A percentile compares a stretch with the other conserved stretches of the same genome.
Evolutionary conservation across 169 alveolate genomes (phyloP).

Genomic region (Gregarina niphandrodes): DNA sequence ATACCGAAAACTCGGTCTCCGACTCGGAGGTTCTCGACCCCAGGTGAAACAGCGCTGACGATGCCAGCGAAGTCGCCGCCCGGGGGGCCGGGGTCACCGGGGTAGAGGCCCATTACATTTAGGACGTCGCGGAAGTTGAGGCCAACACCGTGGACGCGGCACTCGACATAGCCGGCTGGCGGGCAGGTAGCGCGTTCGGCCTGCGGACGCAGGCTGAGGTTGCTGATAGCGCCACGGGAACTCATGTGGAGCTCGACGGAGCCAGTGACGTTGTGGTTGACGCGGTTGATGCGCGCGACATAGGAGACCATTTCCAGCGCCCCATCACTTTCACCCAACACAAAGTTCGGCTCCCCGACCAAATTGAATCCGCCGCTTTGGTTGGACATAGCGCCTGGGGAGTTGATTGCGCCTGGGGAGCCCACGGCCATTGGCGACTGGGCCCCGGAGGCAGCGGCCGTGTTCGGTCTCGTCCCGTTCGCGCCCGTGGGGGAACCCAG

Average conservation of each 20-base stretch:
- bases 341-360: no score
- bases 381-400: no score
- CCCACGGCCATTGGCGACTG: no score
- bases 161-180: neutral
- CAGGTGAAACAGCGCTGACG: slow-evolving; percentile 25
- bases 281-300: no score
- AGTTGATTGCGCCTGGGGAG: no score
- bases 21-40: slow-evolving; percentile 7
- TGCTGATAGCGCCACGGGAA: slow-evolving; percentile 11
- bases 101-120: slow-evolving; percentile 23
- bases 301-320: no score
- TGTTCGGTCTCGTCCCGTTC: no score
- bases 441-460: no score
- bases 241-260: slow-evolving; percentile 2
- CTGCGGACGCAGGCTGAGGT: slow-evolving; percentile 1
- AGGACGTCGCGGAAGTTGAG: slow-evolving; percentile 13
- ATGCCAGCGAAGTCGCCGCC: slow-evolving; percentile 35
- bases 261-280: neutral
- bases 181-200: neutral
- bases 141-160: slow-evolving; percentile 6
- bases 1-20: slow-evolving; percentile 31
- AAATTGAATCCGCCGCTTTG: no score
- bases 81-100: slow-evolving; percentile 49
- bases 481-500: no score
- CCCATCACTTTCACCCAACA: no score